Evolutionary conservation across 306 rosid species (phyloP).

Genomic region (Gillenia trifoliata): DNA sequence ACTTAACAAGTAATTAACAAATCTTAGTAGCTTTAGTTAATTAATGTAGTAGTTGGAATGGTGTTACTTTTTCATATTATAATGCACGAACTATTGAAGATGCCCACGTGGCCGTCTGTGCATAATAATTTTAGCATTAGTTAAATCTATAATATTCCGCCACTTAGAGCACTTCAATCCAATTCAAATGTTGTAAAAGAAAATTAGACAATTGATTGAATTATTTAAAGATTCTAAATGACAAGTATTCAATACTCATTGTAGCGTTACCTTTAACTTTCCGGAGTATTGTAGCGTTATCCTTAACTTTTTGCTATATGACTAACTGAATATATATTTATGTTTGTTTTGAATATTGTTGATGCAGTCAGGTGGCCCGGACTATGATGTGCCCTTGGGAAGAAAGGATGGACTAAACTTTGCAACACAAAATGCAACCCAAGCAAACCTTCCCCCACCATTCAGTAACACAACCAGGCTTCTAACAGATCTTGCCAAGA

Average conservation of each 20-base stretch:
- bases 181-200: no score
- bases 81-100: no score
- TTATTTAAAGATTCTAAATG: no score
- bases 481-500: slow-evolving; percentile 13
- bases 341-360: not conserved
- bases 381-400: slow-evolving; percentile 52
- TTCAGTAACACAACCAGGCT: slow-evolving; percentile 13
- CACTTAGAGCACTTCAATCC: no score
- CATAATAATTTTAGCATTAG: not conserved
- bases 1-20: not conserved
- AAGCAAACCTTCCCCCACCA: slow-evolving; percentile 37
- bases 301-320: no score
- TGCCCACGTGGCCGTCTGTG: no score
- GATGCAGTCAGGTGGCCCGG: slow-evolving; percentile 69
- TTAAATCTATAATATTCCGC: not conserved
- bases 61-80: not conserved
- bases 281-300: no score
- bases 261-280: no score
- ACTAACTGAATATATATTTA: not conserved
- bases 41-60: not conserved
- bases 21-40: not conserved
- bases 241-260: no score
- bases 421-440: slow-evolving; percentile 22
- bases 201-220: no score
- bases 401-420: slow-evolving; percentile 45